phyloP scores from a whole-genome alignment of 331 rosid genomes.

The Saraca asoca region DNA sequence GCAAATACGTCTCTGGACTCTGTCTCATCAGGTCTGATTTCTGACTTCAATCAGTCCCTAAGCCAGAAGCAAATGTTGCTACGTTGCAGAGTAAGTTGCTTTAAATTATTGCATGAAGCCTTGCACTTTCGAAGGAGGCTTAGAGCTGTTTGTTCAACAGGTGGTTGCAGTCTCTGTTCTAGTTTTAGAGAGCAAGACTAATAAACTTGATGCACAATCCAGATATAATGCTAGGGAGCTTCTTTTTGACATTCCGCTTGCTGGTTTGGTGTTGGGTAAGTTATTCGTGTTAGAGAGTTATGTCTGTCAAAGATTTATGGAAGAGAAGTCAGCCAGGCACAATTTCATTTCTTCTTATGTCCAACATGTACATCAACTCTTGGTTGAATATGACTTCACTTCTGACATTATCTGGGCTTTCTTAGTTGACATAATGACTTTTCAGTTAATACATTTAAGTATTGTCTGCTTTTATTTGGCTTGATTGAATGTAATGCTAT shows the following conservation, averaged over 20 bases:
- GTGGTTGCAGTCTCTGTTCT: conserved; percentile 63
- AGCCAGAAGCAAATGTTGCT: conserved; percentile 51
- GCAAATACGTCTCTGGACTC: conserved; percentile 37
- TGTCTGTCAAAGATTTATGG: neutral
- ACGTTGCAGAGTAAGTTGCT: conserved; percentile 69
- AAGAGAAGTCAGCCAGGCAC: conserved; percentile 3
- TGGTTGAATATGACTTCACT: conserved; percentile 13
- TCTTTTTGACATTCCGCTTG: conserved; percentile 69
- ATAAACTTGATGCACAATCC: conserved; percentile 34
- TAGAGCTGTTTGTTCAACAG: conserved; percentile 44
- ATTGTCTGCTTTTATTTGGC: conserved; percentile 15
- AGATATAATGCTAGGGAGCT: conserved; percentile 28
- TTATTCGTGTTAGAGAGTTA: conserved; percentile 17
- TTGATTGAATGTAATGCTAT: neutral
- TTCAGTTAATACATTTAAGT: neutral
- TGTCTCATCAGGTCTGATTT: conserved; percentile 53
- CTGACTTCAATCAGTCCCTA: conserved; percentile 51
- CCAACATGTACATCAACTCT: conserved; percentile 6
- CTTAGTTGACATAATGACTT: neutral
- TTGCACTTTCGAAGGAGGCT: conserved; percentile 22
- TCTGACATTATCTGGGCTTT: conserved; percentile 3
- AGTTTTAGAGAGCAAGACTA: conserved; percentile 59
- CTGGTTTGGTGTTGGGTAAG: conserved; percentile 84
- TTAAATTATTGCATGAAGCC: conserved; percentile 18
- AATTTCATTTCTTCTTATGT: conserved; percentile 20